Conservation (phyloP, 208 protist species). For the Trypanosoma rangeli region DNA sequence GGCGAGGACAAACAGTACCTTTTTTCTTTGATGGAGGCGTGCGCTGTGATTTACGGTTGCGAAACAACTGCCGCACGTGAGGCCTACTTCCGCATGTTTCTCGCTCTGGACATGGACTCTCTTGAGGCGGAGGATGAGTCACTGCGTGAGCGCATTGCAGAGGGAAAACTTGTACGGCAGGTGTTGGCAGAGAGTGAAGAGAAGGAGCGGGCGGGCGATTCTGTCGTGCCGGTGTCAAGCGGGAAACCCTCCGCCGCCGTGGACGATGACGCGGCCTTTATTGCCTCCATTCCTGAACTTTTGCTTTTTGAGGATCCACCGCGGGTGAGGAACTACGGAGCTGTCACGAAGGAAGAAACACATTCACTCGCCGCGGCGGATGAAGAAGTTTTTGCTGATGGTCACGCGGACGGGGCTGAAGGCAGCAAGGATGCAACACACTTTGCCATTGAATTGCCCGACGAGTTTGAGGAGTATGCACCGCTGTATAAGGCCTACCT, state of each 20-base stretch:
- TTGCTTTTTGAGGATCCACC: slow-evolving; percentile 15
- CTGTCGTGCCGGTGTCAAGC: not conserved
- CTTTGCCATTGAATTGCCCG: slow-evolving; percentile 18
- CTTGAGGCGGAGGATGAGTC: slow-evolving; percentile 54
- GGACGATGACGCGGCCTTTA: slow-evolving; percentile 20
- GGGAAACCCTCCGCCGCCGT: not conserved
- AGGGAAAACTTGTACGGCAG: slow-evolving; percentile 33
- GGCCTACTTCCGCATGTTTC: slow-evolving; percentile 67
- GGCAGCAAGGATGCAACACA: not conserved
- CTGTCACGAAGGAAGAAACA: slow-evolving; percentile 10
- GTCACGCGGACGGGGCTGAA: not conserved
- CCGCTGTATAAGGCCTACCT: slow-evolving; percentile 67
- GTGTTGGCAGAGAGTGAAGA: not conserved
- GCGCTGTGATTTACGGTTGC: slow-evolving; percentile 83
- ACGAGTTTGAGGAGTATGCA: slow-evolving; percentile 50
- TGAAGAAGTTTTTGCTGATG: not conserved
- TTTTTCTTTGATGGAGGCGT: slow-evolving; percentile 89
- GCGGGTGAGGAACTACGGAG: not conserved
- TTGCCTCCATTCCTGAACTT: slow-evolving; percentile 24
- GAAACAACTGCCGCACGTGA: slow-evolving; percentile 58
- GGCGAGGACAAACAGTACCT: slow-evolving; percentile 50
- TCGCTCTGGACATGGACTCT: slow-evolving; percentile 64
- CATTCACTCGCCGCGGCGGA: not conserved
- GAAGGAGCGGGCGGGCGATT: not conserved
- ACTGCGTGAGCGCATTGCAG: slow-evolving; percentile 39